Evolutionary conservation across 2,329 filamentous ascomycete species (phyloP).

Genomic region (Penicillium oxalicum): DNA sequence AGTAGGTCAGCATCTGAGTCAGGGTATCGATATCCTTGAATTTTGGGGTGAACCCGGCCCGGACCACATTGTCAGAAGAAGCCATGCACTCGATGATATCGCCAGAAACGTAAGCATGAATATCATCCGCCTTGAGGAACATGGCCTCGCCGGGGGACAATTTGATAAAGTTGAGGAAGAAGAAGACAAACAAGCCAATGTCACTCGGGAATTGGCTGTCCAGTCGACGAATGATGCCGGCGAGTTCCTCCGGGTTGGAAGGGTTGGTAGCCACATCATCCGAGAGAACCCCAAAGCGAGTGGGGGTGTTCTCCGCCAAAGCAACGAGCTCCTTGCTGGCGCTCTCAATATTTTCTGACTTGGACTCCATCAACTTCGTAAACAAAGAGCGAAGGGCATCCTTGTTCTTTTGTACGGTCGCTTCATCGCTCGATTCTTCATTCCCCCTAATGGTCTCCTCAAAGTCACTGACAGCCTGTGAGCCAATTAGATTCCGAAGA

Average conservation of each 20-base stretch:
- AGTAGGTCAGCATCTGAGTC: conserved; percentile 88
- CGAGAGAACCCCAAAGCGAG: conserved; percentile 61
- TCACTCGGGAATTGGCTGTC: conserved; percentile 82
- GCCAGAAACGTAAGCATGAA: conserved; percentile 72
- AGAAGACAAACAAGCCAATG: conserved; percentile 88
- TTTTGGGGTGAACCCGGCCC: conserved; percentile 94
- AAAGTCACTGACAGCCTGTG: conserved; percentile 45
- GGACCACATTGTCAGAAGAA: conserved; percentile 95
- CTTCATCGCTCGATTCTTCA: conserved; percentile 43
- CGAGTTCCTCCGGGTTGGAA: conserved; percentile 53
- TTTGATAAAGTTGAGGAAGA: conserved; percentile 94
- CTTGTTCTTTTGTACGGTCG: conserved; percentile 61
- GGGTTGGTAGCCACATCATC: conserved; percentile 32
- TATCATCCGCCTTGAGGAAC: conserved; percentile 93
- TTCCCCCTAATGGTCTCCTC: conserved; percentile 54
- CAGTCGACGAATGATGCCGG: conserved; percentile 69
- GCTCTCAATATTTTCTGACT: conserved; percentile 57
- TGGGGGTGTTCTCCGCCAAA: conserved; percentile 61
- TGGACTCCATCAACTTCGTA: conserved; percentile 71
- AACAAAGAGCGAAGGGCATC: conserved; percentile 70
- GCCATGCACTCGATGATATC: conserved; percentile 99
- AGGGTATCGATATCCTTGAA: conserved; percentile 94
- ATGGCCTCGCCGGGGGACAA: conserved; percentile 86
- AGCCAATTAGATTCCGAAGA: conserved; percentile 60
- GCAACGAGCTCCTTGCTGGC: conserved; percentile 65